Evolutionary conservation across 2,329 filamentous ascomycete genomes (phyloP).

Genomic region (Arachnomyces sp.): DNA sequence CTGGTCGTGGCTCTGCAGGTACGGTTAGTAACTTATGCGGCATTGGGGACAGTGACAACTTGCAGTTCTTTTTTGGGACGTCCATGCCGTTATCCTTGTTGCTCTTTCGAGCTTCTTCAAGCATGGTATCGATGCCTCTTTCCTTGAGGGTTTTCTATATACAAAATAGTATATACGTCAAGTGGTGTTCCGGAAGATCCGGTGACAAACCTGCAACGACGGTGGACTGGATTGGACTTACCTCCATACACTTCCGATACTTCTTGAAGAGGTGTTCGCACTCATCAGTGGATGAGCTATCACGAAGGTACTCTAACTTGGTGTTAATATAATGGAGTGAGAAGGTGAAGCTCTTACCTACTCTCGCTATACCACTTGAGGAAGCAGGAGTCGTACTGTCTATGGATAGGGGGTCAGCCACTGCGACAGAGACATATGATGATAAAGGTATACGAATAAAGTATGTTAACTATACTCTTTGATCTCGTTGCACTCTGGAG

Average conservation of each 20-base stretch:
- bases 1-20: too few species aligned
- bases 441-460: too few species aligned
- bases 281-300: constrained; percentile 74
- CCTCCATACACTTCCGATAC: constrained; percentile 79
- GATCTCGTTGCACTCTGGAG: constrained; percentile 87
- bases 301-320: constrained; percentile 73
- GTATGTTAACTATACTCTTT: constrained; percentile 64
- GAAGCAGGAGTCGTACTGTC: constrained; percentile 94
- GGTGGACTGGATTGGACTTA: constrained; percentile 39
- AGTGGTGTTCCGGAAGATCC: neutral
- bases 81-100: constrained; percentile 72
- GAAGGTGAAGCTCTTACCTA: constrained; percentile 39
- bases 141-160: constrained; percentile 73
- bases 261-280: constrained; percentile 79
- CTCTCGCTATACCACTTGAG: constrained; percentile 99
- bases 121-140: constrained; percentile 83
- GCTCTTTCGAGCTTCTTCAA: constrained; percentile 83
- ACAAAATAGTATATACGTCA: constrained; percentile 3
- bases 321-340: constrained; percentile 1
- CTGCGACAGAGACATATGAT: neutral
- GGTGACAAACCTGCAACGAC: constrained; percentile 2
- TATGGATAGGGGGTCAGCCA: constrained; percentile 33
- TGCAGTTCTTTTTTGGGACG: neutral
- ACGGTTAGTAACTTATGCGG: too few species aligned
- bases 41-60: too few species aligned